These are phyloP conservation scores for Pseudocercospora cruenta DNA, from an alignment of 2,329 filamentous ascomycete genomes.

Conservation along the genomic window DNA sequence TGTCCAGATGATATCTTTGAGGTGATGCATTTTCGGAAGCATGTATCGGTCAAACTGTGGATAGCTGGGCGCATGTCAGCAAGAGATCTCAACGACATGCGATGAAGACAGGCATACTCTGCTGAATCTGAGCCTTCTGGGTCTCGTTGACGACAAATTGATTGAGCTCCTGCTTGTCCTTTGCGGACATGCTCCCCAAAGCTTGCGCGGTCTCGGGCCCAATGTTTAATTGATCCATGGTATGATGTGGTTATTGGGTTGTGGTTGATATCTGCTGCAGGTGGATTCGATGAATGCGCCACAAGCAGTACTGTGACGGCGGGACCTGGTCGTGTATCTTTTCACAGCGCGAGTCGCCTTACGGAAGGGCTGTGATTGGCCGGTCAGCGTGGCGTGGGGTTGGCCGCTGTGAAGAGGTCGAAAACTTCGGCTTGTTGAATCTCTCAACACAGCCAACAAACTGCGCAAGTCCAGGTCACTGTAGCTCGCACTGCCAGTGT, in stretches of 20 bases:
- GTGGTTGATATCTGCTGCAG: slow-evolving; percentile 11
- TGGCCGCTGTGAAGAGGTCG: background rate
- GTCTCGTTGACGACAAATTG: slow-evolving; percentile 82
- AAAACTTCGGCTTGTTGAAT: background rate
- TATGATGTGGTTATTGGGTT: background rate
- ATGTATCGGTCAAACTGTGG: slow-evolving; percentile 45
- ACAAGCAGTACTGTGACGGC: background rate
- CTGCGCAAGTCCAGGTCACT: background rate
- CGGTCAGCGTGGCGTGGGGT: background rate
- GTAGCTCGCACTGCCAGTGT: background rate
- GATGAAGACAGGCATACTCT: slow-evolving; percentile 30
- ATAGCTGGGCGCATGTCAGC: slow-evolving; percentile 17
- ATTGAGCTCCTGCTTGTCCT: slow-evolving; percentile 75
- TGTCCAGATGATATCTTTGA: slow-evolving; percentile 70
- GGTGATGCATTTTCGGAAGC: slow-evolving; percentile 93
- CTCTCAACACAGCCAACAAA: background rate
- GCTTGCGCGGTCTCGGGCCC: slow-evolving; percentile 31
- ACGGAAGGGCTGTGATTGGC: slow-evolving; percentile 6
- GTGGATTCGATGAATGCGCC: background rate
- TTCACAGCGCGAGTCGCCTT: background rate
- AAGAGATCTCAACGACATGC: background rate
- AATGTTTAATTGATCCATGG: slow-evolving; percentile 36
- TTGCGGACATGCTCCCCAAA: slow-evolving; percentile 34
- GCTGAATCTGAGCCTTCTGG: slow-evolving; percentile 76
- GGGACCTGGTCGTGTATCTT: background rate